Evolutionary conservation across 148 eudicot genomes (phyloP).

Genomic region (Nyssa sinensis): DNA sequence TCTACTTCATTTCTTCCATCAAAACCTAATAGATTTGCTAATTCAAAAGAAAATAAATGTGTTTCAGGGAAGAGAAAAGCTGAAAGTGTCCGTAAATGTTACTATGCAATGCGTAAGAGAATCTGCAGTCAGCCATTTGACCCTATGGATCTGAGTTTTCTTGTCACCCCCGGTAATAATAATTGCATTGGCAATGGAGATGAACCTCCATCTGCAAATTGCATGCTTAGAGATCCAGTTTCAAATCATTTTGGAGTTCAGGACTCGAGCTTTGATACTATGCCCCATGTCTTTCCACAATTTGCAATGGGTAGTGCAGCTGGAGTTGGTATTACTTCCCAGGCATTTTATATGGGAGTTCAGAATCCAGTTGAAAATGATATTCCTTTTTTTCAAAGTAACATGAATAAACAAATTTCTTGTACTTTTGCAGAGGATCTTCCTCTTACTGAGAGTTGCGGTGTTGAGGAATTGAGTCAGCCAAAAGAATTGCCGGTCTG

Average conservation of each 20-base stretch:
- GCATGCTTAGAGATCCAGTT: constrained; percentile 31
- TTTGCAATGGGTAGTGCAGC: constrained; percentile 15
- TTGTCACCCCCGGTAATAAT: constrained; percentile 30
- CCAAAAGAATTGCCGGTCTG: constrained; percentile 25
- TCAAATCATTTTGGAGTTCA: constrained; percentile 29
- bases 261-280: constrained; percentile 25
- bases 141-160: constrained; percentile 31
- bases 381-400: constrained; percentile 21
- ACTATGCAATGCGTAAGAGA: constrained; percentile 60
- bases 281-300: constrained; percentile 27
- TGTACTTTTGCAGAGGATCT: constrained; percentile 17
- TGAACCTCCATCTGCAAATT: constrained; percentile 21
- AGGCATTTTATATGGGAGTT: constrained; percentile 16
- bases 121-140: constrained; percentile 41
- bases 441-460: constrained; percentile 17
- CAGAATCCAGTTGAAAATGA: constrained; percentile 20
- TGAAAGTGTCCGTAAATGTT: constrained; percentile 46
- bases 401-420: constrained; percentile 18
- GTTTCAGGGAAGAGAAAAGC: constrained; percentile 49
- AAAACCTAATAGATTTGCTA: constrained; percentile 32
- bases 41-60: constrained; percentile 35
- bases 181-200: constrained; percentile 25
- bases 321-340: constrained; percentile 20
- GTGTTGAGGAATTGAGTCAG: constrained; percentile 13
- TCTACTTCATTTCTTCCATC: constrained; percentile 21